Evolutionary conservation across 106 monocot species (phyloP), one percentile per base, ranked within the genome.

Genomic region (Allium fistulosum): DNA sequence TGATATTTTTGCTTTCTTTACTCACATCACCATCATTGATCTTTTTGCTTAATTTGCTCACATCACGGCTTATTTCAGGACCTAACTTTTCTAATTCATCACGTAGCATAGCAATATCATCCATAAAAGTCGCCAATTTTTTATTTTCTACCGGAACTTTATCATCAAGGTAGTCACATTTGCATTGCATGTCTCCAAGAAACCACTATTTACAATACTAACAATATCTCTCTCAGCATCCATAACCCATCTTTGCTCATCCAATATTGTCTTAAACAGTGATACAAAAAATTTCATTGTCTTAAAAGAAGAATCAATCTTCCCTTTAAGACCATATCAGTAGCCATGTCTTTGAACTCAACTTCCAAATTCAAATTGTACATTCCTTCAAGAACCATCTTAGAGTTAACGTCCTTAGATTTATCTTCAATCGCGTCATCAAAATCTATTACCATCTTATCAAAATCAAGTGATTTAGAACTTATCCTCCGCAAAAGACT

Each of bases 201-300:
- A 81, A 59, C 53, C 69, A 26, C 56, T 62, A 11, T 75, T 22
- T n/a, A 84, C 17, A 62, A 73, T 18, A 56, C 18, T 10, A 52
- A 65, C 6, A 14, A 69, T 63, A n/a, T 82, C 91, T 67, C 72
- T 74, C 75, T 91, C 87, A 62, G 68, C 17, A 51, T 75, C 65
- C 62, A 17, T 61, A 49, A 68, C 52, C 81, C 79, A 80, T n/a
- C 59, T 53, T 37, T 74, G 67, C 66, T 87, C 91, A 55, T 79
- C 84, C 48, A 84, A 27, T 13, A 68, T 52, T 49, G 57, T 45
- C 63, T 74, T 77, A 49, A 72, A 83, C 46, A 69, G 72, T 28
- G 70, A 74, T 17, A 75, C 59, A 14, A 68, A 80, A 45, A 58
- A 66, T 26, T 57, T 80, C 71, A 85, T 70, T 46, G 48, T 72